Evolutionary conservation across 768 basidiomycete species (phyloP), one percentile per base, ranked within the genome.

Genomic region (Phanerochaete carnosa): DNA sequence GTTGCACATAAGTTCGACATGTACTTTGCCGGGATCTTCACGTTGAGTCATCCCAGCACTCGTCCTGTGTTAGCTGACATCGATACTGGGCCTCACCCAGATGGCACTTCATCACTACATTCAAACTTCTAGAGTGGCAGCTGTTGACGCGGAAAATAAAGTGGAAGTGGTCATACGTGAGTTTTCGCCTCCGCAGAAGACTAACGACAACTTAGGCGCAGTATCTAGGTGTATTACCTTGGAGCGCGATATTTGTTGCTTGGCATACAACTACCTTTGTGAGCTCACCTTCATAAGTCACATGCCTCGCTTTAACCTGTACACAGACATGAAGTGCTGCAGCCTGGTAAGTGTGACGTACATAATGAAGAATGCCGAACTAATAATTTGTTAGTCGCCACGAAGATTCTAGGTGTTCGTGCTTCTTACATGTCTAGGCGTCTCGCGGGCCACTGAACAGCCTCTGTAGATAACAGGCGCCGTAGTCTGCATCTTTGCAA

Each of bases 111-210:
- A 4, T 55, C 23, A 28, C 23, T 1, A 55, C 54, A 9, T 28
- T 55, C 13, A 32, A 37, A 9, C n/a, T 25, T 43, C 37, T 55
- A 37, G 54, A 55, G 37, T 25, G 33, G 12, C 54, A 32, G 13
- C 35, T 55, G n/a, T 23, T 55, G 25, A 55, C 35, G n/a, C 32
- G 54, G 2, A 37, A 29, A 15, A 3, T 55, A 33, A 39, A 8
- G 23, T 55, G 54, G 54, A 32, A 37, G 22, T 55, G 54, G 54
- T 37, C 54, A 15, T 55, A 39, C 15, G 54, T 55, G 23, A 43
- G 54, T 37, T 12, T 23, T 6, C 54, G 26, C 43, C 2, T 52
- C 5, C 39, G 28, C 33, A 29, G 1, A 51, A 37, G 15, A n/a
- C n/a, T 37, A n/a, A 29, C 54, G 13, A 8, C 23, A 25, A 15